Evolutionary conservation across 2,329 filamentous ascomycete species (phyloP), one percentile per base, ranked within the genome.

Genomic region (Aciculosporium take): DNA sequence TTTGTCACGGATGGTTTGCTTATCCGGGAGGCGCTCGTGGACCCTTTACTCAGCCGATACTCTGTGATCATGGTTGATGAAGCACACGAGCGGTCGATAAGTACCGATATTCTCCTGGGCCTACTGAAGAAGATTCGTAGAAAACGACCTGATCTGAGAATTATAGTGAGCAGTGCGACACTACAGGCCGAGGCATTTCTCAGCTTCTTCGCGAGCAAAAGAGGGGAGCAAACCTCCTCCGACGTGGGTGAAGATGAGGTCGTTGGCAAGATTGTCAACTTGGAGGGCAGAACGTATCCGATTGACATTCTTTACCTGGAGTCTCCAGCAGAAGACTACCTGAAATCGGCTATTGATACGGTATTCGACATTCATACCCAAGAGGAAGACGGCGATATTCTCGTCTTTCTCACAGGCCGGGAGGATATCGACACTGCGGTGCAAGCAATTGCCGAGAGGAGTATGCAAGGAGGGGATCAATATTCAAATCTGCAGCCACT

Each of bases 21-120:
- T 25, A 76, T 98, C 40, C 72, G 89, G 53, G 91, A 98, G 62
- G 91, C 89, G 23, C 71, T 98, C 4, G 84, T 95, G 3, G 91
- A 98, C 59, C 91, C 91, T 10, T 64, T 96, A 3, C 64, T 98
- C 28, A 91, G 84, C 17, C 75, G 86, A 9, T 98, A 98, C 58
- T 93, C 87, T 0, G 82, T 94, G 34, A 85, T 98, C 52, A 95
- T 98, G 86, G 83, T 98, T 7, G 91, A 98, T 56, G 89, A 96
- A 62, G 91, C 89, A 6, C 91, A 98, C 56, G 89, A 96, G 61
- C 73, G 91, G 41, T 94, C 87, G 37, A 73, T 96, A 45, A 93
- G 85, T 58, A 94, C 88, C 1, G 91, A 98, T 55, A 76, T 98
- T 10, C 68, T 96, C 7, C 72, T 98, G 3, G 89, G 91, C 0